Conservation (phyloP, 805 yeast species). For the Starmera quercuum region DNA sequence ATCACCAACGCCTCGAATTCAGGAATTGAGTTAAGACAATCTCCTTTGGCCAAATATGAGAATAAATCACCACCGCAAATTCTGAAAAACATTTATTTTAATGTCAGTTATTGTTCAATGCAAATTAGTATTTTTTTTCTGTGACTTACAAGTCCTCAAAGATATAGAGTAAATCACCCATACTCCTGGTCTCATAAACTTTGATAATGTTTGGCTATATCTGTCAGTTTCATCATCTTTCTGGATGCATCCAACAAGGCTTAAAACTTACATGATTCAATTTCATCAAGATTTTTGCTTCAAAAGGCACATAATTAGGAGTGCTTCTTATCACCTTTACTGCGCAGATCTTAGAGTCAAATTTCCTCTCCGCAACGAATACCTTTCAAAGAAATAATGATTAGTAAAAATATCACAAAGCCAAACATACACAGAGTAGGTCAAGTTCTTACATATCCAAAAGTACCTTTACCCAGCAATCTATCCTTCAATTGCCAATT, state of each 20-base stretch:
- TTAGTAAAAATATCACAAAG: slow-evolving; percentile 11
- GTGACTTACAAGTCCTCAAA: slow-evolving; percentile 33
- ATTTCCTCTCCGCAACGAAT: slow-evolving; percentile 23
- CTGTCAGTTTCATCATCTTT: slow-evolving; percentile 4
- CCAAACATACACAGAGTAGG: too few species aligned
- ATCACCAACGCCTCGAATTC: slow-evolving; percentile 50
- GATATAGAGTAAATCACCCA: slow-evolving; percentile 28
- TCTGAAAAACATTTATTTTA: too few species aligned
- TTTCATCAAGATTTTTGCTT: slow-evolving; percentile 32
- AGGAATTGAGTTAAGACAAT: slow-evolving; percentile 31
- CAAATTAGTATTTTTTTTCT: background rate
- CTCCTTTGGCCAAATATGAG: slow-evolving; percentile 41
- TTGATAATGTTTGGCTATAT: slow-evolving; percentile 41
- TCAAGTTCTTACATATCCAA: slow-evolving; percentile 47
- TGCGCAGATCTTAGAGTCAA: slow-evolving; percentile 31
- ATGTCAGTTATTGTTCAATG: too few species aligned
- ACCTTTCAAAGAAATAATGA: slow-evolving; percentile 12
- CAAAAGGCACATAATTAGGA: slow-evolving; percentile 26
- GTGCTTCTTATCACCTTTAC: slow-evolving; percentile 36
- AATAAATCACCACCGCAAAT: slow-evolving; percentile 53
- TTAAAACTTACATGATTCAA: slow-evolving; percentile 32
- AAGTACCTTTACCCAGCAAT: slow-evolving; percentile 47
- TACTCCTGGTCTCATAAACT: slow-evolving; percentile 28
- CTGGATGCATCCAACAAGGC: background rate
- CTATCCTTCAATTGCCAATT: slow-evolving; percentile 36